These are phyloP conservation scores for Elsinoe perseae DNA, from an alignment of 2,329 filamentous ascomycete genomes.

Conservation along the genomic window DNA sequence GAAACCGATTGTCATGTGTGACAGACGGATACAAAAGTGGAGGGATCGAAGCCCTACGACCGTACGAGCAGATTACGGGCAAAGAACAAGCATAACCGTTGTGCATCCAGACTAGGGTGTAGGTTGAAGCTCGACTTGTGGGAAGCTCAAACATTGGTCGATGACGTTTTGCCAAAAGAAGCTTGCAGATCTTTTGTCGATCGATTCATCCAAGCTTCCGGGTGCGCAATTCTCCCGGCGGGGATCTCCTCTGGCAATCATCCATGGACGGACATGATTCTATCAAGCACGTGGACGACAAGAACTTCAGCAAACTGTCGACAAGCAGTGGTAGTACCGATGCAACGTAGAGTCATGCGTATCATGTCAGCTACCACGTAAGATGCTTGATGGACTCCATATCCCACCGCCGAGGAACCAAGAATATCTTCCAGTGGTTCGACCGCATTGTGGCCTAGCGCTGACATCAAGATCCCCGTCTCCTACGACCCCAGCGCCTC, in stretches of 20 bases:
- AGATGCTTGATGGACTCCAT: background rate
- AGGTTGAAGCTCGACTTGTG: background rate
- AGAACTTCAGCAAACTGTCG: background rate
- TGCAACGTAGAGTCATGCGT: background rate
- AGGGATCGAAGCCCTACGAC: background rate
- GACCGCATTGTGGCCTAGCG: background rate
- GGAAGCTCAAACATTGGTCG: background rate
- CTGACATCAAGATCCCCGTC: constrained; percentile 12
- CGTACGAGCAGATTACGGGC: background rate
- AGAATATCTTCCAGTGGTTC: background rate
- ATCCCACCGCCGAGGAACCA: background rate
- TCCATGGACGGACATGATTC: background rate
- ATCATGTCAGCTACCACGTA: background rate
- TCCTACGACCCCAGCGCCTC: constrained; percentile 2
- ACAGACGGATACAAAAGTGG: constrained; percentile 1
- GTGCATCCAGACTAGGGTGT: background rate
- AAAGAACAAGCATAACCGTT: background rate
- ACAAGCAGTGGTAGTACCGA: background rate
- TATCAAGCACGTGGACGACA: background rate
- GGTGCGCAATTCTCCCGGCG: background rate
- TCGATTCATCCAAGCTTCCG: constrained; percentile 7
- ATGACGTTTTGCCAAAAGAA: constrained; percentile 3
- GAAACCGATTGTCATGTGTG: background rate
- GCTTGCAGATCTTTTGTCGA: constrained; percentile 8
- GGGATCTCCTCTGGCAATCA: background rate